Conservation (phyloP, 2,329 filamentous ascomycete genomes). For the Ophiocordyceps polyrhachis-furcata region DNA sequence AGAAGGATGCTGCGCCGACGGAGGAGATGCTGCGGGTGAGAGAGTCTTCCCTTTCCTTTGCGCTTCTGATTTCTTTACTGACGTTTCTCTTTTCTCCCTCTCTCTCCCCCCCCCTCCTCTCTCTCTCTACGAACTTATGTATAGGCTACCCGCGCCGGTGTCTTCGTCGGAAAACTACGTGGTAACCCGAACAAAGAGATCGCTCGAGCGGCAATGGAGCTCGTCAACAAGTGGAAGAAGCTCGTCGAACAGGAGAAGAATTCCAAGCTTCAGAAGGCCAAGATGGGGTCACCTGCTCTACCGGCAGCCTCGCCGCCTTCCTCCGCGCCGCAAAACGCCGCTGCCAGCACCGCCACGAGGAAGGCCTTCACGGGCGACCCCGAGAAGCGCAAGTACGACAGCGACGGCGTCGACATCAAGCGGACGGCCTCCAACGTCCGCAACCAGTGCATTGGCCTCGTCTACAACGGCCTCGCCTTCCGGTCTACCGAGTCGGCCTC, state of each 20-base stretch:
- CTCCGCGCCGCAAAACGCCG: conserved; percentile 18
- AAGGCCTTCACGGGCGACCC: conserved; percentile 42
- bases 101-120: no score
- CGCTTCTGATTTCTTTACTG: background rate
- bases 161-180: conserved; percentile 66
- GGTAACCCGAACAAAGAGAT: conserved; percentile 69
- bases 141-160: conserved; percentile 72
- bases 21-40: conserved; percentile 74
- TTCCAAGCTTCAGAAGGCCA: conserved; percentile 23
- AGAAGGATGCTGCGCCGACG: conserved; percentile 63
- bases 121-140: background rate
- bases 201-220: conserved; percentile 55
- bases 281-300: conserved; percentile 20
- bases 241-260: conserved; percentile 49
- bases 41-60: conserved; percentile 4
- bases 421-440: conserved; percentile 57
- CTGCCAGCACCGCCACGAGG: conserved; percentile 17
- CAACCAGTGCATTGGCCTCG: conserved; percentile 71
- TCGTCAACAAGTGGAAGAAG: conserved; percentile 77
- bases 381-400: conserved; percentile 64
- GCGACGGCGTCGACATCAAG: conserved; percentile 61
- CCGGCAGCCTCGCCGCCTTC: conserved; percentile 37
- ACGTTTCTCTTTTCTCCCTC: background rate
- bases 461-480: conserved; percentile 77
- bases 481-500: conserved; percentile 53